Evolutionary conservation across 1,139 yeast genomes (phyloP).

Genomic region (Hansenula sp.): DNA sequence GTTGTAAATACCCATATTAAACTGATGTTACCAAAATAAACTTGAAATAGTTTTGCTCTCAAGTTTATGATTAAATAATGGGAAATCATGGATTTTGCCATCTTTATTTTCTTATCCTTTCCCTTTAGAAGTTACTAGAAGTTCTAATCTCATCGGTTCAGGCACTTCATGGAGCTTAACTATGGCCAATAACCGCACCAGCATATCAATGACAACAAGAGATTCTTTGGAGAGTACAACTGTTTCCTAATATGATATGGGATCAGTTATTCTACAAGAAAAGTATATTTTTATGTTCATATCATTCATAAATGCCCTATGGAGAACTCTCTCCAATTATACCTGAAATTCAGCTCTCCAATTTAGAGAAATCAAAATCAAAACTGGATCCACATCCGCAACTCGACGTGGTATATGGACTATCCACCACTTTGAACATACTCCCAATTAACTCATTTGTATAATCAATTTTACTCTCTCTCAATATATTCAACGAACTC

Average conservation of each 20-base stretch:
- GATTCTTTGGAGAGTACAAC: background rate
- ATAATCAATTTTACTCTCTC: slow-evolving; percentile 86
- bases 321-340: no score
- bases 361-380: slow-evolving; percentile 46
- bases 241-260: no score
- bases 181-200: background rate
- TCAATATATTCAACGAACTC: slow-evolving; percentile 72
- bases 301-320: slow-evolving; percentile 1
- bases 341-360: background rate
- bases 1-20: slow-evolving; percentile 9
- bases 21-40: no score
- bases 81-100: background rate
- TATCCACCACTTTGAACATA: slow-evolving; percentile 85
- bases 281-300: background rate
- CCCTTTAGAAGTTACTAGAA: background rate
- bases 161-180: background rate
- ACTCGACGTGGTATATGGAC: slow-evolving; percentile 85
- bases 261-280: background rate
- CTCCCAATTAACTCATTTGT: slow-evolving; percentile 93
- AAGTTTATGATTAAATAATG: background rate
- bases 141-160: background rate
- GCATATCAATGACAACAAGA: no score
- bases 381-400: slow-evolving; percentile 98
- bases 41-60: background rate
- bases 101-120: background rate